Conservation (phyloP, 2,329 filamentous ascomycete genomes). For the Hysterium pulicare region DNA sequence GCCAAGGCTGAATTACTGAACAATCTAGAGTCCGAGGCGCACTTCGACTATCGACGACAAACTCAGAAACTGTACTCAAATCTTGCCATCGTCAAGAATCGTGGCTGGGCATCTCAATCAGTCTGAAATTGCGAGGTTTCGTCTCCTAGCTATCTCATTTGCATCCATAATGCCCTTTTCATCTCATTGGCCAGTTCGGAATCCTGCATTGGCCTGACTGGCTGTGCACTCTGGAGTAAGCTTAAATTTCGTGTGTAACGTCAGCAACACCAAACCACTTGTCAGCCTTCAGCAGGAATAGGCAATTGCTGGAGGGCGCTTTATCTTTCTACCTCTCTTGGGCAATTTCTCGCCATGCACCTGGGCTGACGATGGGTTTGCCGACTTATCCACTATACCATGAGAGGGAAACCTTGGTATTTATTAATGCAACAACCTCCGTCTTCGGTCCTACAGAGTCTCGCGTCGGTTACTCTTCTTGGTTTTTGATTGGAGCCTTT, state of each 20-base stretch:
- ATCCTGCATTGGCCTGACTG: neutral
- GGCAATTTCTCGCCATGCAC: neutral
- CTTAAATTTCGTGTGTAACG: conserved; percentile 3
- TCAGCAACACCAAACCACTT: neutral
- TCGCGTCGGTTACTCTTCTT: neutral
- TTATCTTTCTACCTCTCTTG: neutral
- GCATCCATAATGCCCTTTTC: neutral
- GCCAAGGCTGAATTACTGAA: conserved; percentile 4
- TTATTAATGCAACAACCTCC: neutral
- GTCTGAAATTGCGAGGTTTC: neutral
- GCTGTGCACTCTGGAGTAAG: conserved; percentile 3
- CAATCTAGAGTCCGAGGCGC: neutral
- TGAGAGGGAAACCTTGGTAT: neutral
- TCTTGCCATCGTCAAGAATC: conserved; percentile 1
- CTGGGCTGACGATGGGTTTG: neutral
- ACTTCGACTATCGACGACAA: neutral
- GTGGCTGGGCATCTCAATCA: neutral
- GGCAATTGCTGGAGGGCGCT: neutral
- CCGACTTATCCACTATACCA: neutral
- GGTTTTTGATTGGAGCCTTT: neutral
- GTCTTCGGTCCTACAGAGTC: neutral
- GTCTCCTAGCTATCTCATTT: conserved; percentile 2
- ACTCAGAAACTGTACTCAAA: neutral
- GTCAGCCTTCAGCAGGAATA: neutral
- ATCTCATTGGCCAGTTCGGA: neutral